Conservation (phyloP, 768 basidiomycete species). For the Lactifluus echinatus region DNA sequence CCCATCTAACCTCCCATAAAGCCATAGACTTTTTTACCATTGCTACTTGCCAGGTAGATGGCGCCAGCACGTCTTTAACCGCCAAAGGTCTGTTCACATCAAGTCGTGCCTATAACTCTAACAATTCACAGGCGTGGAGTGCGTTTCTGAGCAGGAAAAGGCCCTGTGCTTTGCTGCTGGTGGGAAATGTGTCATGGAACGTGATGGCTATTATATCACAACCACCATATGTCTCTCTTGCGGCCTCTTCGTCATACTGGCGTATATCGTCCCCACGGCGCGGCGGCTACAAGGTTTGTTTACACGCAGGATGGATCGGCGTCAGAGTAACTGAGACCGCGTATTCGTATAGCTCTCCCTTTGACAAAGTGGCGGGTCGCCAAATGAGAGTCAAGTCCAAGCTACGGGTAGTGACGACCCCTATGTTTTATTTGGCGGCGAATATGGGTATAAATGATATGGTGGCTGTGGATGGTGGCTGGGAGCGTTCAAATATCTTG, state of each 20-base stretch:
- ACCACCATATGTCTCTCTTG: constrained; percentile 67
- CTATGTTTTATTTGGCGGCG: no score
- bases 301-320: not conserved
- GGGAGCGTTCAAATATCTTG: no score
- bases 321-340: not conserved
- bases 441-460: no score
- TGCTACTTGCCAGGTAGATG: constrained; percentile 71
- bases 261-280: constrained; percentile 78
- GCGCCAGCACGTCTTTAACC: constrained; percentile 41
- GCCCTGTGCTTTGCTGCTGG: constrained; percentile 59
- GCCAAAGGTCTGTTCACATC: constrained; percentile 40
- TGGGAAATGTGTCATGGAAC: constrained; percentile 74
- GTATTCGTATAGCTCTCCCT: constrained; percentile 45
- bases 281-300: constrained; percentile 78
- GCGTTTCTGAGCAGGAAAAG: constrained; percentile 89
- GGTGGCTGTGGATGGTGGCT: no score
- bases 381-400: constrained; percentile 29
- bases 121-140: constrained; percentile 56
- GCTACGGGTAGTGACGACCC: no score
- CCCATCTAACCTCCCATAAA: constrained; percentile 25
- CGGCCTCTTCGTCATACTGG: constrained; percentile 62
- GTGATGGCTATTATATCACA: constrained; percentile 89
- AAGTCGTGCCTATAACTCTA: not conserved
- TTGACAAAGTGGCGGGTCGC: constrained; percentile 65
- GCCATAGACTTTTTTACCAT: constrained; percentile 83